Evolutionary conservation across 208 protist genomes (phyloP), one percentile per base, ranked within the genome.

Genomic region (Leishmania gerbilli): DNA sequence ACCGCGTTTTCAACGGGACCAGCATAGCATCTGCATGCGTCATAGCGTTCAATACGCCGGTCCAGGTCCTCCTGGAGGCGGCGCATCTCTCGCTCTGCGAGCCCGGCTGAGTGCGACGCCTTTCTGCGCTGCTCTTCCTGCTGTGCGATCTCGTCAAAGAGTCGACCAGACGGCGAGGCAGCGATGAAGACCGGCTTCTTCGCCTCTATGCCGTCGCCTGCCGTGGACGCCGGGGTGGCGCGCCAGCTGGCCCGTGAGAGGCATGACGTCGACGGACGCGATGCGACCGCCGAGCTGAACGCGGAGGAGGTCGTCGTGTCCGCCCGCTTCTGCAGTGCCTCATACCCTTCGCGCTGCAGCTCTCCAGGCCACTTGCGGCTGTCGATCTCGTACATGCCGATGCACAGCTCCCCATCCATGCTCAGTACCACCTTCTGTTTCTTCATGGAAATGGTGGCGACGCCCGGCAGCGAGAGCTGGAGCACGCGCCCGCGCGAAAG

Each of bases 141-240:
- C 79, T 93, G 90, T 34, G 79, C 86, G 76, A 97, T 96, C 4
- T 97, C 92, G 11, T 87, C 85, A 65, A 97, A 97, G 64, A 95
- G 89, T 2, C 94, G 89, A n/a, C 89, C 91, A 21, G 87, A 79
- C 9, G 90, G 94, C 6, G 91, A 85, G 8, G 89, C 89, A 8
- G 93, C 58, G 27, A 95, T 76, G 71, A 96, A 96, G n/a, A 89
- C 85, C 17, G 90, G 84, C 31, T 82, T 80, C 56, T 81, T 89
- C 45, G 51, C 71, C 19, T 82, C 62, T 27, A 49, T 11, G 21
- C 42, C 37, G 27, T 71, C 64, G 56, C 60, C 21, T 55, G 80
- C 77, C 9, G 71, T 71, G 2, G 58, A 37, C 37, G 45, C 51
- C 3, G 69, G 47, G 6, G 55, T 53, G 53, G 79, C 69, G 0